Conservation (phyloP, 208 protist species). For the Kentomonas sorsogonicus region DNA sequence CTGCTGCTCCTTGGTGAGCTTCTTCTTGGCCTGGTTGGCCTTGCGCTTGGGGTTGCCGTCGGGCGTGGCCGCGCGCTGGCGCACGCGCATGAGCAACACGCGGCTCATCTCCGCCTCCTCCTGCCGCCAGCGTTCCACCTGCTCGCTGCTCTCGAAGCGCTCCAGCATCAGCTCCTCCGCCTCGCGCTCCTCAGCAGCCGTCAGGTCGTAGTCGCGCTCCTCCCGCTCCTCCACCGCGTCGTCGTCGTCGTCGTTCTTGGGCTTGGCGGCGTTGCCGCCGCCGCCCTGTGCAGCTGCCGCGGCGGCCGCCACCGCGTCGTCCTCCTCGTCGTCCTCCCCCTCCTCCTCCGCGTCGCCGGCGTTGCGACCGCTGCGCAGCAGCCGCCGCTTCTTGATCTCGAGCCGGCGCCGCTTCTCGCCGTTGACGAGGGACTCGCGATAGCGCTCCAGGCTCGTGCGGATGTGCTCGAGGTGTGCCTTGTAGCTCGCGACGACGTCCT, state of each 20-base stretch:
- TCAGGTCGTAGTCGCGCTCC: conserved; percentile 33
- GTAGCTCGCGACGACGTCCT: conserved; percentile 67
- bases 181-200: conserved; percentile 49
- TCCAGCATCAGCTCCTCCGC: conserved; percentile 54
- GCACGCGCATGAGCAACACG: conserved; percentile 65
- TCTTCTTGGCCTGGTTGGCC: conserved; percentile 17
- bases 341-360: background rate
- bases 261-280: background rate
- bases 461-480: conserved; percentile 32
- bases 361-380: conserved; percentile 25
- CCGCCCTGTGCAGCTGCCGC: too few relatives aligned
- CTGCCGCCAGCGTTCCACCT: conserved; percentile 35
- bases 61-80: conserved; percentile 17
- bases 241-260: conserved; percentile 8
- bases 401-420: conserved; percentile 40
- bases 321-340: background rate
- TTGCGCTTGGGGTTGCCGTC: conserved; percentile 67
- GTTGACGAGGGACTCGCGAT: conserved; percentile 20
- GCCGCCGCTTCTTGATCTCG: conserved; percentile 51
- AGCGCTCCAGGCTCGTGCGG: conserved; percentile 20
- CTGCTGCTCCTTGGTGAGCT: conserved; percentile 36
- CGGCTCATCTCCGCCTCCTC: conserved; percentile 75
- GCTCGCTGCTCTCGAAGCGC: conserved; percentile 44
- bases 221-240: conserved; percentile 14
- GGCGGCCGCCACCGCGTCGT: background rate